phyloP scores from a whole-genome alignment of 192 early-diverging fungal species.

The Pecoramyces ruminantium region DNA sequence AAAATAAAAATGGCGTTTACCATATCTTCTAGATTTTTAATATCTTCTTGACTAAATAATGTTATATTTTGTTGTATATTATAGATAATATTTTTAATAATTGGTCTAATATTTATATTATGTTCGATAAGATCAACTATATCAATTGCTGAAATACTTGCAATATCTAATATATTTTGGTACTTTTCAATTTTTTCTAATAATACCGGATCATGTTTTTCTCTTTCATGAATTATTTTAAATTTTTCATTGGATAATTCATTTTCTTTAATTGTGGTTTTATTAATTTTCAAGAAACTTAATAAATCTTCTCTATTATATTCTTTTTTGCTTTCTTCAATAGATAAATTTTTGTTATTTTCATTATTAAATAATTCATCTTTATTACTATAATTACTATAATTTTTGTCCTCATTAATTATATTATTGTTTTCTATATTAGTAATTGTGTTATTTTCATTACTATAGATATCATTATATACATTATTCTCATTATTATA shows the following conservation, averaged over 20 bases:
- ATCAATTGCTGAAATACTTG: neutral
- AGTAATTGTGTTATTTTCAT: neutral
- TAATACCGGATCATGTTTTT: neutral
- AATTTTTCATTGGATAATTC: neutral
- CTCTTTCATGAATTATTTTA: neutral
- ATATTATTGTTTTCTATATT: neutral
- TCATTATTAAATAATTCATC: neutral
- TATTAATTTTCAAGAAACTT: neutral
- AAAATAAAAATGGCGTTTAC: no score
- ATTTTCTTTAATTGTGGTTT: neutral
- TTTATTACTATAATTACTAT: no score
- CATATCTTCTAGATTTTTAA: neutral
- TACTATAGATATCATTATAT: no score
- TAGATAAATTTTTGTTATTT: neutral
- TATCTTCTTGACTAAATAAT: neutral
- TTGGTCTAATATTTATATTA: neutral
- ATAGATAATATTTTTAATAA: neutral
- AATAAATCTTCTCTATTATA: neutral
- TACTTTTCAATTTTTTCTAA: neutral
- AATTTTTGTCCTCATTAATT: no score
- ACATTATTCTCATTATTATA: no score
- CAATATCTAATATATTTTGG: neutral
- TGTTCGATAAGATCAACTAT: neutral
- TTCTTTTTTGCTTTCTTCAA: neutral
- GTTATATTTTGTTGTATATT: neutral